Evolutionary conservation across 768 basidiomycete species (phyloP).

Genomic region (Rhizopogon sp.): DNA sequence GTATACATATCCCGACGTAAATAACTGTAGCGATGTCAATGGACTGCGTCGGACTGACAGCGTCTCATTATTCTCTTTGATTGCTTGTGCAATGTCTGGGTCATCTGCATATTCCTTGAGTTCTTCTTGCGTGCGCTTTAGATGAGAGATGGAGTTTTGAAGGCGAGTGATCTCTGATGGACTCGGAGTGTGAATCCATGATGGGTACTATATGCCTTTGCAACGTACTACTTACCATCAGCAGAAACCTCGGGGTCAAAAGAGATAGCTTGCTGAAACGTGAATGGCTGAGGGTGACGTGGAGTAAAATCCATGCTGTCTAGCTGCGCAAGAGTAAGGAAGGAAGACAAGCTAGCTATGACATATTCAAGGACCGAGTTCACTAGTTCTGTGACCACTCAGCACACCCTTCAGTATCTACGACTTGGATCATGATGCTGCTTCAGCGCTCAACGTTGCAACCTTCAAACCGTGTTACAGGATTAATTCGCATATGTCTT

Average conservation of each 20-base stretch:
- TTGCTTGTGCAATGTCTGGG: slow-evolving; percentile 51
- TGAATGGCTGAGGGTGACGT: slow-evolving; percentile 71
- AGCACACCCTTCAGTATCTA: too few species aligned
- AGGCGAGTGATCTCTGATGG: slow-evolving; percentile 68
- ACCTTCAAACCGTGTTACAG: too few species aligned
- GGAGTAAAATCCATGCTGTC: slow-evolving; percentile 54
- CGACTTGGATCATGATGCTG: too few species aligned
- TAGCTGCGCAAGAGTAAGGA: too few species aligned
- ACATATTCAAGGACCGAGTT: neutral
- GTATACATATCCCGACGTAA: slow-evolving; percentile 7
- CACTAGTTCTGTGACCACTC: too few species aligned
- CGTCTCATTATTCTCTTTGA: slow-evolving; percentile 67
- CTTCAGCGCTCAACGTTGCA: too few species aligned
- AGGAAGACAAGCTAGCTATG: neutral
- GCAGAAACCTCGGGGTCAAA: slow-evolving; percentile 65
- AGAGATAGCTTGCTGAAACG: slow-evolving; percentile 54
- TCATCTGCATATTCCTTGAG: slow-evolving; percentile 50
- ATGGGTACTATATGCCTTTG: neutral
- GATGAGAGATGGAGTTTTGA: slow-evolving; percentile 61
- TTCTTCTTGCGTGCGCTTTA: slow-evolving; percentile 57
- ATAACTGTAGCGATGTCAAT: slow-evolving; percentile 3
- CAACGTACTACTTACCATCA: slow-evolving; percentile 46
- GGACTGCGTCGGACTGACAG: slow-evolving; percentile 36
- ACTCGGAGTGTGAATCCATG: neutral
- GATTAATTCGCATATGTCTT: slow-evolving; percentile 6